Base-by-base conservation (phyloP, 1,284 basidiomycete genomes). In the Clitocybe nebularis region DNA sequence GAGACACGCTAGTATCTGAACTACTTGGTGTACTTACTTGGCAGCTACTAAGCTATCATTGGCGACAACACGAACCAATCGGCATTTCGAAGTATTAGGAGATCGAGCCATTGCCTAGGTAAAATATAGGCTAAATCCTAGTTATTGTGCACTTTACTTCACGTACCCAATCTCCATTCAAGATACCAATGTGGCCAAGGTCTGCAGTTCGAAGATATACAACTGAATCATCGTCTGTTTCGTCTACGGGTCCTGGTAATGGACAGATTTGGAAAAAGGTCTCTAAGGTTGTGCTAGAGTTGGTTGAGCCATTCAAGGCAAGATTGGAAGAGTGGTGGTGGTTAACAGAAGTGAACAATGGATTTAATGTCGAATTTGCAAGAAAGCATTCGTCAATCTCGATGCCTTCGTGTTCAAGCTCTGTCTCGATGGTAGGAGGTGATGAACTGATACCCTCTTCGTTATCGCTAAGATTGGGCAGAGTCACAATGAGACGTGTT, bases 101-200 rank as follows among this genome's bases (percentile, higher is more conserved):
- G 53, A 50, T 32, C 55, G 53, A 28, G 56, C 59, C 29, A 74
- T 55, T 19, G 61, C 63, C 71, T 53, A 73, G 34, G n/a, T 39
- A 32, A 20, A 16, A 14, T 13, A 41, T 48, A 22, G 39, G 48
- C 44, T 45, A 42, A 45, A 33, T 32, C 19, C 9, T 26, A 19
- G 21, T 6, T 9, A 28, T 17, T 13, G 26, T 16, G 28, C 39
- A 7, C 16, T 44, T 11, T 13, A 11, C 4, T 13, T 22, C 5
- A 58, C 83, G 53, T 55, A 90, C 92, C 93, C 93, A 95, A 60
- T 96, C 91, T 23, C 89, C 89, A 51, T 83, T 82, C 50, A 94
- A 78, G 3, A 89, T 66, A 0, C 92, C 93, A 20, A 92, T 64
- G 36, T 74, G 71, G 8, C 80, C 81, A 11, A 97, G 69, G 40